phyloP scores from a whole-genome alignment of 2,329 filamentous ascomycete species.

The Pseudocercospora vitis region DNA sequence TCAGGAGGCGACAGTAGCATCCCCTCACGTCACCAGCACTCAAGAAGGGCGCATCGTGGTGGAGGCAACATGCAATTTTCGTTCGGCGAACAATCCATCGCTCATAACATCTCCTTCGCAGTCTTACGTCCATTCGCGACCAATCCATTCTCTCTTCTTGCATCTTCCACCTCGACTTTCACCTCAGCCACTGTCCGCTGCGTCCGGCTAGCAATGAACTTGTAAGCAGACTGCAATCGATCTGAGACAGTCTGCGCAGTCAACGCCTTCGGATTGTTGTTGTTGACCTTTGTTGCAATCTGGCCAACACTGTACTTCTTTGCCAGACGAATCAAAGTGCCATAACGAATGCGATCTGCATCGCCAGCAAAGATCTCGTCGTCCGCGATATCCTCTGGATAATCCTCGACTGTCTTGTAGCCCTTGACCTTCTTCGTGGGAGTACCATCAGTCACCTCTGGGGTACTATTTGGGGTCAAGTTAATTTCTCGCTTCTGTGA shows the following conservation, averaged over 20 bases:
- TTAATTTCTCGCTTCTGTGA: background rate
- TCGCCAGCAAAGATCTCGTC: conserved; percentile 15
- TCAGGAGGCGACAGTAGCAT: no score
- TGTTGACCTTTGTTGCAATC: conserved; percentile 7
- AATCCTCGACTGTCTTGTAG: conserved; percentile 4
- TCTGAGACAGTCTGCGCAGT: conserved; percentile 8
- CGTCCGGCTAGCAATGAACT: conserved; percentile 4
- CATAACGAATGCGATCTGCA: conserved; percentile 3
- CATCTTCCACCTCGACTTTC: conserved; percentile 5
- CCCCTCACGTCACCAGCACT: no score
- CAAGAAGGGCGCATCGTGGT: no score
- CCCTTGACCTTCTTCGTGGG: conserved; percentile 9
- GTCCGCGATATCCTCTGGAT: background rate
- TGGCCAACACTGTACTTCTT: conserved; percentile 10
- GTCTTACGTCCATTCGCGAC: conserved; percentile 7
- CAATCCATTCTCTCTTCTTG: conserved; percentile 1
- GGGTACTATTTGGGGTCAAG: background rate
- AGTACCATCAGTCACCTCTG: background rate
- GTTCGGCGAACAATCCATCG: no score
- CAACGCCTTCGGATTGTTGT: conserved; percentile 2
- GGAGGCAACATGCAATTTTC: no score
- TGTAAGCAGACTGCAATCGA: conserved; percentile 5
- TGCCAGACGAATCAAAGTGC: conserved; percentile 6
- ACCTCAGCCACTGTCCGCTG: conserved; percentile 5
- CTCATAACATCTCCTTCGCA: background rate